Conservation (phyloP, 768 basidiomycete species). For the Rhodotorula toruloides region DNA sequence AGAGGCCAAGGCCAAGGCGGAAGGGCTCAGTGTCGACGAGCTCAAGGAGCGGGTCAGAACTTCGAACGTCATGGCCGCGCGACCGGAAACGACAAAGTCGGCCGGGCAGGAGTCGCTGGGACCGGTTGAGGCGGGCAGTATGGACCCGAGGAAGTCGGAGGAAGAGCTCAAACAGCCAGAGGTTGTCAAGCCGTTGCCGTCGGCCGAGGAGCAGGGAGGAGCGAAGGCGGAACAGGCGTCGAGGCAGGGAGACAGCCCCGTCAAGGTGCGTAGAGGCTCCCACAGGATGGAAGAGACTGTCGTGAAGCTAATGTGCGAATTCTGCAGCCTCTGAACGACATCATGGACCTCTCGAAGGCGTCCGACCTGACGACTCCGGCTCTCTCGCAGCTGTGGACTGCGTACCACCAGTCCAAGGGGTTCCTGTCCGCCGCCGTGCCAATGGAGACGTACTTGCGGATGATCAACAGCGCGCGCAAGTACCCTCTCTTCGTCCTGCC, state of each 20-base stretch:
- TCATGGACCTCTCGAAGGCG: slow-evolving; percentile 71
- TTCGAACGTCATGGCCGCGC: not conserved
- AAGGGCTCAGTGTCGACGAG: slow-evolving; percentile 27
- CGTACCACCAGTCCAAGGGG: slow-evolving; percentile 79
- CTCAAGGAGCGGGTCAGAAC: slow-evolving; percentile 10
- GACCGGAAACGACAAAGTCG: not conserved
- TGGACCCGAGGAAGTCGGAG: not conserved
- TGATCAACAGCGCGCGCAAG: slow-evolving; percentile 59
- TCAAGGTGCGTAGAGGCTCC: slow-evolving; percentile 49
- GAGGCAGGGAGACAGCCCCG: slow-evolving; percentile 27
- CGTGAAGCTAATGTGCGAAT: not conserved
- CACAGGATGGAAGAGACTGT: too few species aligned
- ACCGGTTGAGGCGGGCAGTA: slow-evolving; percentile 18
- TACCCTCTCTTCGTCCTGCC: slow-evolving; percentile 81
- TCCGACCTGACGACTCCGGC: slow-evolving; percentile 63
- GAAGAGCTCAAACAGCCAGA: not conserved
- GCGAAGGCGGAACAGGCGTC: not conserved
- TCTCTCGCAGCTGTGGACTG: slow-evolving; percentile 77
- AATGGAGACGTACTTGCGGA: slow-evolving; percentile 62
- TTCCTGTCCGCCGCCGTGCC: slow-evolving; percentile 80
- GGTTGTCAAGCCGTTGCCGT: slow-evolving; percentile 23
- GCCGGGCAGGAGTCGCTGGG: not conserved
- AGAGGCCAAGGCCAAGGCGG: slow-evolving; percentile 25
- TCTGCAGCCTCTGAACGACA: slow-evolving; percentile 66
- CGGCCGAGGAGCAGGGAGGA: not conserved